phyloP scores from a whole-genome alignment of 192 early-diverging fungal genomes.

The Chytriomyces sp. region DNA sequence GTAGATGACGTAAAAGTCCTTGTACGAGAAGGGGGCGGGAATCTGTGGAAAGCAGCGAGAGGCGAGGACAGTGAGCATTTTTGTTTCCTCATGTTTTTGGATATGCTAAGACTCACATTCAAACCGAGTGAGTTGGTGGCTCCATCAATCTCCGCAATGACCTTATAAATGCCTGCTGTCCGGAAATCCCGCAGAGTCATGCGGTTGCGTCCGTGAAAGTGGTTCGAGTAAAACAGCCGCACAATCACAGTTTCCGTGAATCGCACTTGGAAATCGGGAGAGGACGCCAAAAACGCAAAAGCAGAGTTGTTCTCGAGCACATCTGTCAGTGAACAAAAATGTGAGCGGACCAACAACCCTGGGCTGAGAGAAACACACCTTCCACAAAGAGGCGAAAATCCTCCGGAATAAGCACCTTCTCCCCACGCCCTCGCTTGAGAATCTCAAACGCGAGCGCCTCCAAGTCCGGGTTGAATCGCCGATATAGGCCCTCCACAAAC shows the following conservation, averaged over 20 bases:
- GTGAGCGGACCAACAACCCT: not conserved
- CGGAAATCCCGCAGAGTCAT: slow-evolving; percentile 75
- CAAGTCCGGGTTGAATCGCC: slow-evolving; percentile 19
- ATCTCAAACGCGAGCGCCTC: slow-evolving; percentile 33
- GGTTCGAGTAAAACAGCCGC: slow-evolving; percentile 76
- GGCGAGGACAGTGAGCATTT: slow-evolving; percentile 55
- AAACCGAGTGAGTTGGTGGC: slow-evolving; percentile 22
- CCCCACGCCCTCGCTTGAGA: not conserved
- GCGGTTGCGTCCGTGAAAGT: slow-evolving; percentile 62
- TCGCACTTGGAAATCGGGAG: slow-evolving; percentile 76
- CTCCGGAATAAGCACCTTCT: slow-evolving; percentile 12
- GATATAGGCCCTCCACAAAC: slow-evolving; percentile 24
- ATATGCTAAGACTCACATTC: not conserved
- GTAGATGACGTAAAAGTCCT: slow-evolving; percentile 93
- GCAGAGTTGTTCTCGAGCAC: slow-evolving; percentile 79
- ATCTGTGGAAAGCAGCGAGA: slow-evolving; percentile 43
- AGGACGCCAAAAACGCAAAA: slow-evolving; percentile 77
- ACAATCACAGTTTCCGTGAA: slow-evolving; percentile 86
- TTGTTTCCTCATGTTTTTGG: slow-evolving; percentile 37
- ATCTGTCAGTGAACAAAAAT: slow-evolving; percentile 44
- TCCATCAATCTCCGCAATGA: slow-evolving; percentile 63
- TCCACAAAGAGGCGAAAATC: slow-evolving; percentile 26
- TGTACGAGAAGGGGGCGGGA: slow-evolving; percentile 87
- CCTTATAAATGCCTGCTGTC: slow-evolving; percentile 59
- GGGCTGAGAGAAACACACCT: not conserved